Conservation (phyloP, 768 basidiomycete species). For the Inosperma sp. region DNA sequence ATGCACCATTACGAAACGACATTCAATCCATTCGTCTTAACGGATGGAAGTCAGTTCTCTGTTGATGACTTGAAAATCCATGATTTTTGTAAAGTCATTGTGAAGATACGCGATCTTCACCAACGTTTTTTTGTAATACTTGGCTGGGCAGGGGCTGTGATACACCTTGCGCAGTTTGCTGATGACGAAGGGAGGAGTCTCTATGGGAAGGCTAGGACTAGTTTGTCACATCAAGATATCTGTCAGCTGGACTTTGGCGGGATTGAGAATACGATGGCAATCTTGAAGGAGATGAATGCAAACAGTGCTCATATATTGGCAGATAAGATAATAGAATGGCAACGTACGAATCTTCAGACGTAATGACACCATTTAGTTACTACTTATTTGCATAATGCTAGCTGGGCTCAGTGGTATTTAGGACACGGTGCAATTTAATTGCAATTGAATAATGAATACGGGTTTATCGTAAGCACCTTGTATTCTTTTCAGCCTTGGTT, state of each 20-base stretch:
- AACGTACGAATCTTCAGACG: background rate
- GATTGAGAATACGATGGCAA: background rate
- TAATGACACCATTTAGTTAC: too few species aligned
- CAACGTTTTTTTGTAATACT: background rate
- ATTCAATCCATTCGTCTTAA: background rate
- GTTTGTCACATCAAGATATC: background rate
- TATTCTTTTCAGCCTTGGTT: too few species aligned
- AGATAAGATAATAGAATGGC: background rate
- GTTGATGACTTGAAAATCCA: background rate
- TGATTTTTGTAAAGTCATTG: background rate
- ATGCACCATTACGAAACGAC: background rate
- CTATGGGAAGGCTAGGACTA: background rate
- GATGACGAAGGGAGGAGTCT: background rate
- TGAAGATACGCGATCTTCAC: background rate
- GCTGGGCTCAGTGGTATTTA: too few species aligned
- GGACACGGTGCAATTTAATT: too few species aligned
- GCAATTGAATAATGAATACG: too few species aligned
- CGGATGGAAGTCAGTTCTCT: background rate
- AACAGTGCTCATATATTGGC: background rate
- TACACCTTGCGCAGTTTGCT: background rate
- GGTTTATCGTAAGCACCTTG: too few species aligned
- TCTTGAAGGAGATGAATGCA: background rate
- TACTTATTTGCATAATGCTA: too few species aligned
- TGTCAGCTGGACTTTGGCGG: background rate
- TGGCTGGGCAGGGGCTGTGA: background rate